Evolutionary conservation across 176 grass and related monocot genomes (phyloP).

Genomic region (Triticum urartu): DNA sequence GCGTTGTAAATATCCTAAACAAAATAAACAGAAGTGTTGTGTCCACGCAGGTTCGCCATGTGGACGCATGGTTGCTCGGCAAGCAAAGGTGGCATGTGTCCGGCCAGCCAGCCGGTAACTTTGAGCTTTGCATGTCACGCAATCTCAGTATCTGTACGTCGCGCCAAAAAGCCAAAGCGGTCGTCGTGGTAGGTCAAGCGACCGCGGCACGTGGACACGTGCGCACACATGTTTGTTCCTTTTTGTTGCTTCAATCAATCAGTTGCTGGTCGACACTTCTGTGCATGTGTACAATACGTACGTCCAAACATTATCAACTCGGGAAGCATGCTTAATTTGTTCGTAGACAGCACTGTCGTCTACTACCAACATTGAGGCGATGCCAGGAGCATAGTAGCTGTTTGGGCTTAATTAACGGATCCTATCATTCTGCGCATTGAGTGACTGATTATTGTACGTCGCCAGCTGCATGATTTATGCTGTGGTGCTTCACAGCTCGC

Average conservation of each 20-base stretch:
- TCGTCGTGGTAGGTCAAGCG: constrained; percentile 2
- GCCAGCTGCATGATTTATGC: background rate
- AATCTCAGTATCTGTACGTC: background rate
- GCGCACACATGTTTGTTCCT: background rate
- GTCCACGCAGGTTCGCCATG: background rate
- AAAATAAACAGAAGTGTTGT: too few relatives aligned
- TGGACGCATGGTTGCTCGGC: constrained; percentile 17
- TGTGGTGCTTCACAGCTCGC: background rate
- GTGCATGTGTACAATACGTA: background rate
- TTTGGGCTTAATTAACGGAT: too few relatives aligned
- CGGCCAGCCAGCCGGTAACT: too few relatives aligned
- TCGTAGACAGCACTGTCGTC: background rate
- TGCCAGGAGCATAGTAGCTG: background rate
- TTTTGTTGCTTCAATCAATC: constrained; percentile 2
- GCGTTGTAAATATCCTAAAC: too few relatives aligned
- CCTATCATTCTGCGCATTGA: background rate
- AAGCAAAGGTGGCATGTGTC: constrained; percentile 17
- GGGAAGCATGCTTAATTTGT: background rate
- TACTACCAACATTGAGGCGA: background rate
- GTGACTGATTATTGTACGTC: background rate
- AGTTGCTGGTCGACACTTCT: background rate
- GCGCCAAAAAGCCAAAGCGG: background rate
- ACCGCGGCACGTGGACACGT: constrained; percentile 1
- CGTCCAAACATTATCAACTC: background rate
- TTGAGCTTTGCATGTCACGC: constrained; percentile 15